These are phyloP conservation scores for Sporothrix inflata DNA, from an alignment of 2,329 filamentous ascomycete species.

Conservation along the genomic window DNA sequence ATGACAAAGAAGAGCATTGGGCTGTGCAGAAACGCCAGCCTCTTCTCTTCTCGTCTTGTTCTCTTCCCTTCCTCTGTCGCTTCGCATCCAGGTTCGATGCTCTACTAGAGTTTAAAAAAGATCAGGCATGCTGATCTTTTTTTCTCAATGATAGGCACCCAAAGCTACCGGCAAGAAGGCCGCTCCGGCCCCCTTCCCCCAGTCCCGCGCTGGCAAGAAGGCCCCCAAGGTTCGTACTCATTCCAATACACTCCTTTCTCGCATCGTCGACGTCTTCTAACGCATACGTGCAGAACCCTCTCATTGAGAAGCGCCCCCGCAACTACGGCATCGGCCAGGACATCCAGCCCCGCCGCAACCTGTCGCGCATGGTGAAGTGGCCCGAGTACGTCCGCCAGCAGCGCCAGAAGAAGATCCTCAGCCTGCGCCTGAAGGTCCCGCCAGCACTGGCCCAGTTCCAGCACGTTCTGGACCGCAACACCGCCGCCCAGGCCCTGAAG, in stretches of 20 bases:
- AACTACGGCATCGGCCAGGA: slow-evolving; percentile 99
- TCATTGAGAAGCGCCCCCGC: slow-evolving; percentile 95
- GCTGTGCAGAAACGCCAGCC: slow-evolving; percentile 57
- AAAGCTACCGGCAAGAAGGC: slow-evolving; percentile 93
- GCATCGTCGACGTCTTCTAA: slow-evolving; percentile 31
- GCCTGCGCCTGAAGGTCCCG: slow-evolving; percentile 97
- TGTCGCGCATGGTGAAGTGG: slow-evolving; percentile 99
- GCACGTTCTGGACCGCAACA: slow-evolving; percentile 95
- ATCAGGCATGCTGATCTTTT: slow-evolving; percentile 93
- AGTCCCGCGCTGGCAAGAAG: slow-evolving; percentile 96
- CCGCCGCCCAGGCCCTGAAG: slow-evolving; percentile 96
- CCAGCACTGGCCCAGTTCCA: slow-evolving; percentile 97
- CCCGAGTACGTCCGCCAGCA: slow-evolving; percentile 98
- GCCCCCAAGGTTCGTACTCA: slow-evolving; percentile 79
- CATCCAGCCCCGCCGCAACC: slow-evolving; percentile 94
- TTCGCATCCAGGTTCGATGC: slow-evolving; percentile 44
- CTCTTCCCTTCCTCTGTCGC: background rate
- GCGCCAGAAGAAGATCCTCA: slow-evolving; percentile 92
- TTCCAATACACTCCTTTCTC: background rate
- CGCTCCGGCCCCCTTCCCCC: slow-evolving; percentile 94
- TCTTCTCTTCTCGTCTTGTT: background rate
- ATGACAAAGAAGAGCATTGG: background rate
- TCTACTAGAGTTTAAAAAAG: slow-evolving; percentile 88
- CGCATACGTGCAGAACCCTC: slow-evolving; percentile 74
- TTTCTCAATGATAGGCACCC: slow-evolving; percentile 99